Evolutionary conservation across 805 yeast species (phyloP).

Genomic region (Monosporozyma unispora): DNA sequence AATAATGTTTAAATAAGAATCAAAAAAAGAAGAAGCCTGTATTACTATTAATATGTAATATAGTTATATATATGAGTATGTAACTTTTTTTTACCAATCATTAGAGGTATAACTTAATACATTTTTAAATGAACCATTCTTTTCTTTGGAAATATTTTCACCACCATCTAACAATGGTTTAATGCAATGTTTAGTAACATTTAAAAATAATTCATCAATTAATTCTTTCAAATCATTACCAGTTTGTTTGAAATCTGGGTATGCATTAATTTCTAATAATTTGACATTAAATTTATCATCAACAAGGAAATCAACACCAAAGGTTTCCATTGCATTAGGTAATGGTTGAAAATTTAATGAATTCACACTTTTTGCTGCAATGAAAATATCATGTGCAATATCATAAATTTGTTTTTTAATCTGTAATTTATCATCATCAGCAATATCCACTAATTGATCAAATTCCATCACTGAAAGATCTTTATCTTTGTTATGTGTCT

Average conservation of each 20-base stretch:
- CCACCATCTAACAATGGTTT: constrained; percentile 37
- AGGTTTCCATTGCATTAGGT: constrained; percentile 73
- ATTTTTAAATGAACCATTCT: constrained; percentile 26
- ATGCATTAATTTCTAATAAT: constrained; percentile 80
- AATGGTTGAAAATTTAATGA: constrained; percentile 79
- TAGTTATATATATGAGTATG: too few species aligned
- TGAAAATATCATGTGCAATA: constrained; percentile 61
- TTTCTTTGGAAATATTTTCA: constrained; percentile 3
- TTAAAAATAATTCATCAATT: constrained; percentile 58
- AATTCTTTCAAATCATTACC: constrained; percentile 63
- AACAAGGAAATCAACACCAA: constrained; percentile 82
- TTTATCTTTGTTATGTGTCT: constrained; percentile 39
- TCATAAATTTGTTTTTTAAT: constrained; percentile 50
- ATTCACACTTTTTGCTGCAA: constrained; percentile 75
- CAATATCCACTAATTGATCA: constrained; percentile 41
- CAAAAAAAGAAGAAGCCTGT: too few species aligned
- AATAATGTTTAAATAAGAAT: background rate
- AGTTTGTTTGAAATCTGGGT: constrained; percentile 95
- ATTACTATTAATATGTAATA: too few species aligned
- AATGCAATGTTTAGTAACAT: constrained; percentile 41
- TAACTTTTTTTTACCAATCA: constrained; percentile 25
- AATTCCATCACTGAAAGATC: constrained; percentile 53
- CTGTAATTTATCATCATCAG: constrained; percentile 27
- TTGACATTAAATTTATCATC: constrained; percentile 45
- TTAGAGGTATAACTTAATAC: constrained; percentile 34